A percentile compares a stretch with the other conserved stretches of the same genome.
These are phyloP conservation scores for Leccinellum luteum DNA, from an alignment of 768 basidiomycete genomes.

Conservation along the genomic window DNA sequence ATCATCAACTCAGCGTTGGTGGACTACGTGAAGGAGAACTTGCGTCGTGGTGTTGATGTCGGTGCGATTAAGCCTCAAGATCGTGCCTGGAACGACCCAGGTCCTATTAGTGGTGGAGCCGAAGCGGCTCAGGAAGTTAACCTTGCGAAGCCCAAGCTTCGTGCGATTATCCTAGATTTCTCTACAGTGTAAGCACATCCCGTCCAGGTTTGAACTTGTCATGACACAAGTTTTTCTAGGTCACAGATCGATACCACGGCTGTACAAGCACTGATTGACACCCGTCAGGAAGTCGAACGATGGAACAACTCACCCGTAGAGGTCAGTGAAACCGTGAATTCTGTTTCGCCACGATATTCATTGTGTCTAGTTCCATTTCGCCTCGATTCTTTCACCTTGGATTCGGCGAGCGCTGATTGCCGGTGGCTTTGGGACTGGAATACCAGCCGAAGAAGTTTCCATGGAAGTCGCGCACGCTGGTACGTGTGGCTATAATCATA, in stretches of 20 bases:
- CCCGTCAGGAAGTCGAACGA: neutral
- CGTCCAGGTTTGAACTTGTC: neutral
- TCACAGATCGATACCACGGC: neutral
- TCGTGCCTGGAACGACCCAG: neutral
- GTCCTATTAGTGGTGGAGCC: neutral
- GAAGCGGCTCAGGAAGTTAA: neutral
- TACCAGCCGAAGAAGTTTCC: neutral
- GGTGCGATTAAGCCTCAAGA: neutral
- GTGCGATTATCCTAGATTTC: neutral
- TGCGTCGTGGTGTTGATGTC: neutral
- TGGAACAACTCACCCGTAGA: neutral
- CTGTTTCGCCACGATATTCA: neutral
- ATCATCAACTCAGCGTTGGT: neutral
- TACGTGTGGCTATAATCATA: neutral
- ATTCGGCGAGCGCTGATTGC: neutral
- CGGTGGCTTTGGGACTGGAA: neutral
- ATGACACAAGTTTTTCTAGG: neutral
- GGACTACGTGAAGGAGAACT: neutral
- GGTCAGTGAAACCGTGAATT: neutral
- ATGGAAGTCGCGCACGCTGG: neutral
- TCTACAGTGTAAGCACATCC: neutral
- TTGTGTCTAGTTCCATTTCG: neutral
- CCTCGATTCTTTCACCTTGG: neutral
- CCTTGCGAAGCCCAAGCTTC: neutral
- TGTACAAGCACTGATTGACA: neutral